Evolutionary conservation across 192 early-diverging fungal species (phyloP), one percentile per base, ranked within the genome.

Genomic region (Linnemannia elongata): DNA sequence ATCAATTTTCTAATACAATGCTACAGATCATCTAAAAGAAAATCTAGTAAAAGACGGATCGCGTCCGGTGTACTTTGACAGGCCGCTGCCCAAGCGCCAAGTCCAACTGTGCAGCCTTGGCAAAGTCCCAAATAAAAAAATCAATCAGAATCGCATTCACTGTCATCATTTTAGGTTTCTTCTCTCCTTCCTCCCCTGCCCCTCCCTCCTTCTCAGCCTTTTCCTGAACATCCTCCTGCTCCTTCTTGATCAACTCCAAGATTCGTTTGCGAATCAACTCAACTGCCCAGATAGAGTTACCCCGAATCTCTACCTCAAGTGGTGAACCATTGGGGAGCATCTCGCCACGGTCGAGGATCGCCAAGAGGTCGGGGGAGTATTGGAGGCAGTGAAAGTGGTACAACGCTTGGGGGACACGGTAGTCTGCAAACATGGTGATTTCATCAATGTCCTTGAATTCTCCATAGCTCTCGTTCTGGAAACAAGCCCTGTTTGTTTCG

Each of bases 371-470:
- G 20, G 89, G 82, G 30, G 94, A 96, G 90, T 96, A 97, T 71
- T 88, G 74, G 17, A 97, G 88, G 3, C 91, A 89, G 33, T 93
- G 94, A 52, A 96, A 91, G 74, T 96, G 92, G 77, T 94, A 92
- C 42, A 95, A 78, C 12, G 94, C 94, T 89, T 97, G 92, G 6
- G 93, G 93, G 30, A 96, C 93, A n/a, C 96, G 89, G 83, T 96
- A 97, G 82, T 97, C 96, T 6, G 96, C 96, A 94, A 97, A 97
- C 95, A 97, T 97, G 18, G 96, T 97, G 42, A 97, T 92, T 18
- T 88, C 60, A 78, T 95, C 93, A 88, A 97, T 96, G 77, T 96
- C 95, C 36, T 89, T 66, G 81, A 97, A 96, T 10, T 79, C 33
- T 1, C 96, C 95, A 44, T 81, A 77, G 0, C 86, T 82, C 69